Conservation (phyloP, 1,139 yeast species). For the Yamadazyma triangularis region DNA sequence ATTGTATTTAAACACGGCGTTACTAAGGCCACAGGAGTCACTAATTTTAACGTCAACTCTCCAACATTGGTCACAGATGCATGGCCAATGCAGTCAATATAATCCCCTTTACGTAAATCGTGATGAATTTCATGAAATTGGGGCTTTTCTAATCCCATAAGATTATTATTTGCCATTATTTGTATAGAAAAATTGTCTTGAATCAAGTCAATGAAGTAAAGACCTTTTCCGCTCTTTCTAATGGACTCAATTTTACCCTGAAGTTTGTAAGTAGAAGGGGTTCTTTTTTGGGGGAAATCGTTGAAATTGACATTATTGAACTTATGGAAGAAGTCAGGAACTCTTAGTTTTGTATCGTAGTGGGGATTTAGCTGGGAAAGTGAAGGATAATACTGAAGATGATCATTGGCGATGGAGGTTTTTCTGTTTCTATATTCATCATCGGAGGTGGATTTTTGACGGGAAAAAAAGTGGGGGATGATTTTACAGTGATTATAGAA, state of each 20-base stretch:
- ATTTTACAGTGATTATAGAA: too few species aligned
- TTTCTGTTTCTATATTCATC: constrained; percentile 9
- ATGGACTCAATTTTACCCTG: constrained; percentile 60
- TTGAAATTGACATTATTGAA: constrained; percentile 6
- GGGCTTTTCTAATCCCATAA: constrained; percentile 35
- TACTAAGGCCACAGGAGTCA: constrained; percentile 43
- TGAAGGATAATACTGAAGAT: constrained; percentile 8
- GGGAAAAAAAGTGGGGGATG: too few species aligned
- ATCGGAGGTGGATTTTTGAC: too few species aligned
- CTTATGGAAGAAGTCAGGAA: constrained; percentile 7
- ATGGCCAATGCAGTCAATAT: constrained; percentile 55
- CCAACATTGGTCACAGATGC: constrained; percentile 78
- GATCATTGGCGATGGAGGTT: neutral
- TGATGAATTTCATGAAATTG: constrained; percentile 44
- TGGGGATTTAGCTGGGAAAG: constrained; percentile 2
- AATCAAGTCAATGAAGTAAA: constrained; percentile 60
- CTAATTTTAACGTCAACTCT: constrained; percentile 69
- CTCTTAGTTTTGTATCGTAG: constrained; percentile 5
- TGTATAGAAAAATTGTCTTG: constrained; percentile 60
- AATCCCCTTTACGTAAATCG: constrained; percentile 66
- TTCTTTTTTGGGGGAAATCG: constrained; percentile 5
- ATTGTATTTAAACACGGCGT: constrained; percentile 66
- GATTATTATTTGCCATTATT: constrained; percentile 52
- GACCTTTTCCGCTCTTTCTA: constrained; percentile 60
- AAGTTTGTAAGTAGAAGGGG: constrained; percentile 9